Evolutionary conservation across 768 basidiomycete genomes (phyloP).

Genomic region (Amanita pseudoporphyria): DNA sequence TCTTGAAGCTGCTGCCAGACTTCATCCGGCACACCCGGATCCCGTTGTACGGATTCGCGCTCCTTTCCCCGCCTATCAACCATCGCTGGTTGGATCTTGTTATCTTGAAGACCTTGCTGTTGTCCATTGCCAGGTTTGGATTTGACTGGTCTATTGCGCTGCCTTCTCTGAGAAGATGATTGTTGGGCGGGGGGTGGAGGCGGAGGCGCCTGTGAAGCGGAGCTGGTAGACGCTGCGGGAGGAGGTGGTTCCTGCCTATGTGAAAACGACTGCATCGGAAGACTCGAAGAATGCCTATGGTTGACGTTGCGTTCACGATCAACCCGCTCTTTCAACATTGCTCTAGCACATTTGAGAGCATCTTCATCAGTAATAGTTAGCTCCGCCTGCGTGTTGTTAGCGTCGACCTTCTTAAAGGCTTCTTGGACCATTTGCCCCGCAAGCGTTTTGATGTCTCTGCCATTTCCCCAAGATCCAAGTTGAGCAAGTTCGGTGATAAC

Average conservation of each 20-base stretch:
- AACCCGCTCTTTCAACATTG: slow-evolving; percentile 7
- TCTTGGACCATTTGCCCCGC: slow-evolving; percentile 35
- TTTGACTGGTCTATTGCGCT: not conserved
- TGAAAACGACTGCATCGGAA: not conserved
- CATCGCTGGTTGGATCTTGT: not conserved
- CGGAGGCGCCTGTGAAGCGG: slow-evolving; percentile 13
- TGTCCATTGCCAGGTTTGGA: not conserved
- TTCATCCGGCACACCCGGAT: slow-evolving; percentile 41
- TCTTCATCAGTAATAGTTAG: slow-evolving; percentile 18
- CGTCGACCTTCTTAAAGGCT: slow-evolving; percentile 24
- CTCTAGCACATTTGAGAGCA: slow-evolving; percentile 19
- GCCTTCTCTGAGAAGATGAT: not conserved
- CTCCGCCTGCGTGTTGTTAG: slow-evolving; percentile 9
- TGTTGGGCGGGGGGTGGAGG: slow-evolving; percentile 11
- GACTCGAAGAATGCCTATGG: not conserved
- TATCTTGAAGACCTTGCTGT: slow-evolving; percentile 1
- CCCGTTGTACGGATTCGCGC: slow-evolving; percentile 21
- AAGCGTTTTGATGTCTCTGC: slow-evolving; percentile 50
- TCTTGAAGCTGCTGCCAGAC: slow-evolving; percentile 41
- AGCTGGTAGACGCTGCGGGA: slow-evolving; percentile 12
- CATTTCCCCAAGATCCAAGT: slow-evolving; percentile 59
- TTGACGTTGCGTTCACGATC: slow-evolving; percentile 6
- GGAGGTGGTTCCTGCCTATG: slow-evolving; percentile 1
- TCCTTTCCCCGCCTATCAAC: not conserved
- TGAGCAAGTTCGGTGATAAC: slow-evolving; percentile 30